Base-by-base conservation (phyloP, 2,329 filamentous ascomycete genomes). In the Fusarium decemcellulare region DNA sequence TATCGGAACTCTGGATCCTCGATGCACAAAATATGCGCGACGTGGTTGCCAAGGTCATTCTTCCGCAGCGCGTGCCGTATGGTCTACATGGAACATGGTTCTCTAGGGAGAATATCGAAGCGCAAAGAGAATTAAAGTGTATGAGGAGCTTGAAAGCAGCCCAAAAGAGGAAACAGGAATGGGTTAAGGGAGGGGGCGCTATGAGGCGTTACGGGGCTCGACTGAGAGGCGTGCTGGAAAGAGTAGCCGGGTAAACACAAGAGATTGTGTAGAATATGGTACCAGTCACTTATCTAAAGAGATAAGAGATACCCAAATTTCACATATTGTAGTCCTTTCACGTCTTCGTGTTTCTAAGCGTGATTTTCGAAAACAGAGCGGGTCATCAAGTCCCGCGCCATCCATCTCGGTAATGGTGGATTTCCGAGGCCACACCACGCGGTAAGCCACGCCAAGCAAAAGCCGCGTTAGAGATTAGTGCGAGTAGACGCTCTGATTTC, bases 1-100 rank as follows among this genome's bases (percentile, higher is more conserved):
- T 75, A 27, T 90, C 87, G 34, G 90, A 93, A 76, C 79, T 93
- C 0, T 93, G 91, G 91, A 82, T 93, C 14, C 83, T 93, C 32
- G 86, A 93, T 72, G 91, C 90, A 0, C 85, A 76, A 63, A 82
- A 82, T 3, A 93, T 93, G 90, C 81, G 75, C 27, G 82, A 88
- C 4, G 81, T 93, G 0, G 83, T 91, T 5, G 88, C 85, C 7
- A 85, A 82, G 62, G 82, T 93, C 5, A 77, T 79, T 18, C 78
- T 93, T 36, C 90, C 90, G 3, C 90, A 92, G 69, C 79, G 91
- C 12, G 90, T 93, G 1, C 90, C 91, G 0, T 93, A 93, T 71
- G 91, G 91, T 0, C 77, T 93, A 51, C 91, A 92, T 74, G 89
- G 88, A 5, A 82, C 81, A 8, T 92, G 89, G 87, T 90, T 91